A percentile compares a stretch with the other conserved stretches of the same genome.
Evolutionary conservation across 306 rosid species (phyloP).

Genomic region (Biancaea sappan): DNA sequence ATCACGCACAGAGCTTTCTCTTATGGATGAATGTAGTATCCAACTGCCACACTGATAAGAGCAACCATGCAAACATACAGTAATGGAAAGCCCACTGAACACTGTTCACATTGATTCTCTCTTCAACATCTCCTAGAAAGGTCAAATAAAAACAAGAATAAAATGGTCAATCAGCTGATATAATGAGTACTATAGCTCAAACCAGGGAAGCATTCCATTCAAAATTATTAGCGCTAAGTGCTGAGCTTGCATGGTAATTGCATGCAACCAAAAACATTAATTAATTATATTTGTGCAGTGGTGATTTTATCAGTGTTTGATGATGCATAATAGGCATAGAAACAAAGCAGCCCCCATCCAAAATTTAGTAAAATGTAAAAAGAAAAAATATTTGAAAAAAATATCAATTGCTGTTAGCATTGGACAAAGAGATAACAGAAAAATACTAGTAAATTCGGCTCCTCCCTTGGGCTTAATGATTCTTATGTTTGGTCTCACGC

Average conservation of each 20-base stretch:
- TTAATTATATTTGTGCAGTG: not conserved
- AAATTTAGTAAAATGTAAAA: not conserved
- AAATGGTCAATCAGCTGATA: not conserved
- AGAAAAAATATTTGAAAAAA: not conserved
- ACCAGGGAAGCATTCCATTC: conserved; percentile 23
- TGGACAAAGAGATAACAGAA: conserved; percentile 7
- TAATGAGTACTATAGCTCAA: conserved; percentile 23
- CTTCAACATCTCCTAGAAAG: conserved; percentile 65
- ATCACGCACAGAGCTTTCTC: conserved; percentile 27
- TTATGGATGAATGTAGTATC: conserved; percentile 68
- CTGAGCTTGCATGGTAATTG: conserved; percentile 97
- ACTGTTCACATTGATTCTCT: conserved; percentile 44
- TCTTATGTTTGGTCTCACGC: conserved; percentile 91
- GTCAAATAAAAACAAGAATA: conserved; percentile 24
- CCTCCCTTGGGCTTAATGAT: conserved; percentile 67
- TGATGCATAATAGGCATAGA: not conserved
- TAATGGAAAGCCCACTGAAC: conserved; percentile 74
- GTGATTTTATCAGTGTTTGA: not conserved
- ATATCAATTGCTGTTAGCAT: not conserved
- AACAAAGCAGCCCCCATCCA: conserved; percentile 9
- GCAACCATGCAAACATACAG: conserved; percentile 76
- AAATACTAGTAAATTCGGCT: conserved; percentile 79
- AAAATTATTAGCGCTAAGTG: conserved; percentile 43
- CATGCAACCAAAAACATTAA: conserved; percentile 34
- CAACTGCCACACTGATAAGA: conserved; percentile 61